phyloP scores from a whole-genome alignment of 148 eudicot genomes.

The Fallopia convolvulus region DNA sequence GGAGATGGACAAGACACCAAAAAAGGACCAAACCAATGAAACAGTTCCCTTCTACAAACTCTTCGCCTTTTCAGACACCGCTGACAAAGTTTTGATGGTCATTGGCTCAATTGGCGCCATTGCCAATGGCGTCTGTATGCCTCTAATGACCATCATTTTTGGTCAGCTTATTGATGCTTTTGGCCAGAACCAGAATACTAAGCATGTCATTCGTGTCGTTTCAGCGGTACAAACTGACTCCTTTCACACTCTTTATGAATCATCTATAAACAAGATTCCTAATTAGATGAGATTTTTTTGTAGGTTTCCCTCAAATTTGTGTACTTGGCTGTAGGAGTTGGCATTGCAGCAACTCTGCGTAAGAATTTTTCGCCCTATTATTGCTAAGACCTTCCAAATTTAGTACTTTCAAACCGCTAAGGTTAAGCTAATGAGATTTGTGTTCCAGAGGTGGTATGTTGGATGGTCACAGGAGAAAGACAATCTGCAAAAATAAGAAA shows the following conservation, averaged over 20 bases:
- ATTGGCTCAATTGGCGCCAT: conserved; percentile 18
- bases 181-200: conserved; percentile 12
- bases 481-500: conserved; percentile 29
- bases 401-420: neutral
- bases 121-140: conserved; percentile 15
- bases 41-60: conserved; percentile 18
- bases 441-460: conserved; percentile 34
- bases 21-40: neutral
- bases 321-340: conserved; percentile 33
- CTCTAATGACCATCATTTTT: conserved; percentile 19
- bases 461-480: conserved; percentile 40
- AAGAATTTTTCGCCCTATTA: conserved; percentile 10
- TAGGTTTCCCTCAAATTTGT: conserved; percentile 27
- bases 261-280: neutral
- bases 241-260: neutral
- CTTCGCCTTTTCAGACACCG: conserved; percentile 14
- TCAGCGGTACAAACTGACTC: conserved; percentile 6
- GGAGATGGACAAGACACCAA: neutral
- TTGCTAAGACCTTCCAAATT: neutral
- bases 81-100: conserved; percentile 17
- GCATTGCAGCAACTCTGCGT: conserved; percentile 33
- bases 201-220: conserved; percentile 8
- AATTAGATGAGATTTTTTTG: neutral
- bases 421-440: neutral
- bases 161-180: conserved; percentile 18